A percentile compares a stretch with the other conserved stretches of the same genome.
phyloP scores from a whole-genome alignment of 1,284 basidiomycete species.

The Filobasidium uniguttulatum region DNA sequence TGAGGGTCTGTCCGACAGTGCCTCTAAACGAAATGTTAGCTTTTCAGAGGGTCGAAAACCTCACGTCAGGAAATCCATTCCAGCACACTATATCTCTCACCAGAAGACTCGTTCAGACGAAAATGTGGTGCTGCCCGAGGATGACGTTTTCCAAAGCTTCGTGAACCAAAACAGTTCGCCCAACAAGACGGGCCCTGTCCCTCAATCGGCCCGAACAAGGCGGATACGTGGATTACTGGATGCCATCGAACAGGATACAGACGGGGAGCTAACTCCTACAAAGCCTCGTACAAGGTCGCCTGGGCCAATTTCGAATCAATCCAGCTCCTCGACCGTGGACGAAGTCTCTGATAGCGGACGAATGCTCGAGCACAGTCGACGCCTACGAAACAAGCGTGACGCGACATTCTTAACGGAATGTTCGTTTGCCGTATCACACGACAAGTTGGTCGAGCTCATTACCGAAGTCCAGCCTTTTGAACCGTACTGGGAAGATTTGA shows the following conservation, averaged over 20 bases:
- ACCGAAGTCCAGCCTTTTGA: conserved; percentile 93
- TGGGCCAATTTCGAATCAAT: too few relatives aligned
- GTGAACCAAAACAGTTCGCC: too few relatives aligned
- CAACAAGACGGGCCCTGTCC: conserved; percentile 28
- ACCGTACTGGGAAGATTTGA: conserved; percentile 79
- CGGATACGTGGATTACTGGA: conserved; percentile 55
- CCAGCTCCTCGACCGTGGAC: too few relatives aligned
- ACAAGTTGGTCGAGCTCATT: conserved; percentile 77
- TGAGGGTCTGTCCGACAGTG: conserved; percentile 13
- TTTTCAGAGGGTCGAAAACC: conserved; percentile 81
- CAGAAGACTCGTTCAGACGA: too few relatives aligned
- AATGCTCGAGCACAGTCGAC: not conserved
- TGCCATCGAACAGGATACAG: not conserved
- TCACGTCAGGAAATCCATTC: too few relatives aligned
- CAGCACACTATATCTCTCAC: too few relatives aligned
- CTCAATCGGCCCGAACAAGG: conserved; percentile 56
- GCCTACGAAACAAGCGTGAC: conserved; percentile 37
- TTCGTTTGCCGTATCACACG: conserved; percentile 83
- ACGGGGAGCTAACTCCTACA: not conserved
- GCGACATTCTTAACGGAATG: conserved; percentile 81
- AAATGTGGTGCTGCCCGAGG: conserved; percentile 17
- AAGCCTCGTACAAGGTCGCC: too few relatives aligned
- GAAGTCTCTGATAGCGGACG: not conserved
- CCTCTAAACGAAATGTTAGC: conserved; percentile 66
- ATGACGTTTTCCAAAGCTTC: conserved; percentile 32